Evolutionary conservation across 139 green algal genomes (phyloP).

Genomic region (Medakamo hakoo): DNA sequence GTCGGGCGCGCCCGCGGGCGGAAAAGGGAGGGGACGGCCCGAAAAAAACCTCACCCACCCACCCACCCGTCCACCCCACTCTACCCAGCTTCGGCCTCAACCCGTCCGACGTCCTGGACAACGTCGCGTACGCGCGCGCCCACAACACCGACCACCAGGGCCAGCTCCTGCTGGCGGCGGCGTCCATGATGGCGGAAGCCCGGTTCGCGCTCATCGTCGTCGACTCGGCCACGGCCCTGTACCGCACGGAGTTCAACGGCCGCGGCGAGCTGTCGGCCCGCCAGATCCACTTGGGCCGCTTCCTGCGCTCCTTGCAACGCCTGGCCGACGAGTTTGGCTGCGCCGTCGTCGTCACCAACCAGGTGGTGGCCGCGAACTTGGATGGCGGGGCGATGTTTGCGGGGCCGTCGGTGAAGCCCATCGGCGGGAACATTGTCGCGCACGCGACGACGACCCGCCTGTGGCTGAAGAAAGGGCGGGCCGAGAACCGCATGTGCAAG

Average conservation of each 20-base stretch:
- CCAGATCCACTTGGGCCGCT: constrained; percentile 72
- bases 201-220: constrained; percentile 89
- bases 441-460: constrained; percentile 96
- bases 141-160: constrained; percentile 98
- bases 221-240: constrained; percentile 89
- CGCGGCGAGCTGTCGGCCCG: constrained; percentile 73
- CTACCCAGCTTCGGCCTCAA: constrained; percentile 64
- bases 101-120: constrained; percentile 86
- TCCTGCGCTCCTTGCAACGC: constrained; percentile 71
- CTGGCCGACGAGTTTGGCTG: constrained; percentile 93
- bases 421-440: constrained; percentile 99
- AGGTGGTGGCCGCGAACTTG: constrained; percentile 86
- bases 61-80: not conserved
- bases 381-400: constrained; percentile 82
- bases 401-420: constrained; percentile 84
- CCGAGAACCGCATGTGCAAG: constrained; percentile 61
- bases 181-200: constrained; percentile 82
- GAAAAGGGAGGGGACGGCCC: not conserved
- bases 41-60: not conserved
- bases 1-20: not conserved
- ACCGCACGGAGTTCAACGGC: constrained; percentile 72
- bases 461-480: constrained; percentile 75
- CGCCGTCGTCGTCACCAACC: constrained; percentile 93
- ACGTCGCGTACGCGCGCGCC: constrained; percentile 90
- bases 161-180: constrained; percentile 70